phyloP scores from a whole-genome alignment of 2,329 filamentous ascomycete species.

The Zalaria sp. region DNA sequence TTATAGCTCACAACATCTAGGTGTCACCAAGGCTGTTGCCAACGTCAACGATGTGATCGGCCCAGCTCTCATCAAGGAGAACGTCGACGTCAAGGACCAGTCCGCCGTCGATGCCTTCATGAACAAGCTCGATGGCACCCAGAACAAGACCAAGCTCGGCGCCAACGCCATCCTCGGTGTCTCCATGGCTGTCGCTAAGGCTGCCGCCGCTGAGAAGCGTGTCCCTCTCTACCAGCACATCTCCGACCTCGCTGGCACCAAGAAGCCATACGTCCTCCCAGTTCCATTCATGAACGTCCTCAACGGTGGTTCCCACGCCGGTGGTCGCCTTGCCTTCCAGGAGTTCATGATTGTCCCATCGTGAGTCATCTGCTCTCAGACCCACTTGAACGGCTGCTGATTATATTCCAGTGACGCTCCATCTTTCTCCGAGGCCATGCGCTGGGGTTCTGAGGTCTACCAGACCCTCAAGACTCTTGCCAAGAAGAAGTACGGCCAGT shows the following conservation, averaged over 20 bases:
- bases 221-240: constrained; percentile 45
- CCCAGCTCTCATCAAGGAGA: constrained; percentile 39
- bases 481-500: constrained; percentile 99
- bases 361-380: constrained; percentile 15
- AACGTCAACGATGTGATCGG: constrained; percentile 43
- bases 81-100: constrained; percentile 41
- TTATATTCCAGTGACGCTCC: constrained; percentile 50
- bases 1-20: constrained; percentile 11
- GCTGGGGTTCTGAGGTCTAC: constrained; percentile 95
- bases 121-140: constrained; percentile 41
- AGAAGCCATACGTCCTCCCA: constrained; percentile 40
- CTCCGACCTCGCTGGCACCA: constrained; percentile 37
- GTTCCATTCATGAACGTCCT: constrained; percentile 46
- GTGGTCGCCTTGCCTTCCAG: constrained; percentile 63
- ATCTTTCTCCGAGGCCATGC: constrained; percentile 88
- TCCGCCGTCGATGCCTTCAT: constrained; percentile 39
- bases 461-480: constrained; percentile 91
- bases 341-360: constrained; percentile 41
- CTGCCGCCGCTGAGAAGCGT: constrained; percentile 39
- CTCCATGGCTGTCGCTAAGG: constrained; percentile 45
- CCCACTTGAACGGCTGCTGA: too few relatives aligned
- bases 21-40: constrained; percentile 39
- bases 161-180: constrained; percentile 48
- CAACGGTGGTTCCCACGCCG: constrained; percentile 77
- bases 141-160: constrained; percentile 44